Conservation (phyloP, 2,329 filamentous ascomycete genomes). For the Aciculosporium take region DNA sequence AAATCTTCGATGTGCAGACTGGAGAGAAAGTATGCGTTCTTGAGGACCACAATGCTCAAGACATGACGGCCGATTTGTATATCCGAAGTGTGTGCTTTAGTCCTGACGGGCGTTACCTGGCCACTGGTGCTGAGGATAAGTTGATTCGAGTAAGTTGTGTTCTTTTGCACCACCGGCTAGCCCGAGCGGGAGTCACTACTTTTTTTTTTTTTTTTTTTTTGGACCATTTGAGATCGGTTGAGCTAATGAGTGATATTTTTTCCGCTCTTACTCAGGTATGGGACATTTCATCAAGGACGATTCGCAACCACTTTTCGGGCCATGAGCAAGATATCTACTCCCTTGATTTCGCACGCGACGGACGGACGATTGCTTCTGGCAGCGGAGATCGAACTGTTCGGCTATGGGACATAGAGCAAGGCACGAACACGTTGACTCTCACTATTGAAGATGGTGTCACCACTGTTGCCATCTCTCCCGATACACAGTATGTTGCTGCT, state of each 20-base stretch:
- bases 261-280: conserved; percentile 50
- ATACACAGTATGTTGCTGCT: conserved; percentile 85
- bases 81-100: conserved; percentile 98
- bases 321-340: conserved; percentile 99
- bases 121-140: conserved; percentile 95
- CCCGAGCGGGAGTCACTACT: too few relatives aligned
- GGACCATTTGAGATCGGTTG: too few relatives aligned
- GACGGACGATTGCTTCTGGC: conserved; percentile 86
- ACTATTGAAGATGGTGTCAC: conserved; percentile 95
- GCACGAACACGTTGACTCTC: conserved; percentile 68
- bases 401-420: conserved; percentile 87
- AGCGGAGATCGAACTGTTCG: conserved; percentile 90
- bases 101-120: conserved; percentile 83
- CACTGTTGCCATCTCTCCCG: conserved; percentile 91
- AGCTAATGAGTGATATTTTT: conserved; percentile 7
- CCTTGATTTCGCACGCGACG: conserved; percentile 85
- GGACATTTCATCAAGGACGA: conserved; percentile 74
- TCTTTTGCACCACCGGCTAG: too few relatives aligned
- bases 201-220: too few relatives aligned
- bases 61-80: conserved; percentile 83
- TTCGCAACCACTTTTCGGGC: conserved; percentile 86
- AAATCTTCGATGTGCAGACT: conserved; percentile 86
- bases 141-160: conserved; percentile 63
- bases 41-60: conserved; percentile 67
- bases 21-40: conserved; percentile 81